Percentiles rank a stretch among this genome's conserved stretches.
phyloP scores from a whole-genome alignment of 192 early-diverging fungal genomes.

The Spizellomyces sp. region DNA sequence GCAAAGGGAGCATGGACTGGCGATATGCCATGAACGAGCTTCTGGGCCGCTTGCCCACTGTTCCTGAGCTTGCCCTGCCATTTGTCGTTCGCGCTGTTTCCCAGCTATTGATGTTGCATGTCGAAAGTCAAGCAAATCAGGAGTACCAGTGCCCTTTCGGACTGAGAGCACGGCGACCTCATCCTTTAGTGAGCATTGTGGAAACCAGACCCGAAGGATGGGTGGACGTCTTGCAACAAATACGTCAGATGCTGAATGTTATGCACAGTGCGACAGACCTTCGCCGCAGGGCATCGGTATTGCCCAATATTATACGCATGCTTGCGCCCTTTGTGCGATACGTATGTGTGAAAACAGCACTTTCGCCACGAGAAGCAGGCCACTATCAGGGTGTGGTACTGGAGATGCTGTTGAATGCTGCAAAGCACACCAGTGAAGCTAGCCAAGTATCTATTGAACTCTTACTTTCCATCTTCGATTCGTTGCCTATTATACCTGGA shows the following conservation, averaged over 20 bases:
- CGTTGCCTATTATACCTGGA: constrained; percentile 4
- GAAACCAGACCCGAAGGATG: constrained; percentile 12
- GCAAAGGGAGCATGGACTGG: constrained; percentile 22
- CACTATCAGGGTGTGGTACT: not conserved
- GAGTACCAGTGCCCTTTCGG: constrained; percentile 21
- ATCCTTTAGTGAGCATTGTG: constrained; percentile 19
- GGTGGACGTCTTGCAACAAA: constrained; percentile 8
- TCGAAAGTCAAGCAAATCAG: not conserved
- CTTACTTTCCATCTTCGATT: not conserved
- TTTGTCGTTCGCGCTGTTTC: constrained; percentile 14
- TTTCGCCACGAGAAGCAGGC: not conserved
- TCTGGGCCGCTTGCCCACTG: constrained; percentile 12
- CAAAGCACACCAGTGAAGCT: no score
- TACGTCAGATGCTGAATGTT: not conserved
- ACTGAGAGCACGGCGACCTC: constrained; percentile 11
- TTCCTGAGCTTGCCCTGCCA: not conserved
- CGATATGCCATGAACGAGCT: constrained; percentile 9
- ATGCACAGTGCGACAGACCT: no score
- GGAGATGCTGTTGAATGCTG: not conserved
- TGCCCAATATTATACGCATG: constrained; percentile 3
- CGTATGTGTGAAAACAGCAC: constrained; percentile 17
- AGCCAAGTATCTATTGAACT: not conserved
- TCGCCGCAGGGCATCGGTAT: not conserved
- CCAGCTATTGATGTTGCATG: constrained; percentile 21
- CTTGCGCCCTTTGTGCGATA: constrained; percentile 22